These are phyloP conservation scores for Coemansia sp. DNA, from an alignment of 192 early-diverging fungal species.

Conservation along the genomic window DNA sequence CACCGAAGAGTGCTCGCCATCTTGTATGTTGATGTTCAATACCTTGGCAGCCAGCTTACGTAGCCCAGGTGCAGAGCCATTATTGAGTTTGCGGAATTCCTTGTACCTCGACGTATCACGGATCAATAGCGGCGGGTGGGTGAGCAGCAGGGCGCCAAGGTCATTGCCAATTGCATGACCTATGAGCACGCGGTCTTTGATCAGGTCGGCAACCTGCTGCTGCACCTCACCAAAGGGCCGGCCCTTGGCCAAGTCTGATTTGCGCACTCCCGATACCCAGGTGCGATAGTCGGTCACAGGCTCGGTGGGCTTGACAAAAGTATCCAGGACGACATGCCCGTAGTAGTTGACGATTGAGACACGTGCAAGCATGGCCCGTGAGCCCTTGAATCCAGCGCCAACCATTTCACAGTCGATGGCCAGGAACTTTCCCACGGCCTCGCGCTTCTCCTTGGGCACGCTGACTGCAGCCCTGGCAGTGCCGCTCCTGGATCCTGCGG, in stretches of 20 bases:
- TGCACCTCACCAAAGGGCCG: slow-evolving; percentile 77
- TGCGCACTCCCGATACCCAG: slow-evolving; percentile 86
- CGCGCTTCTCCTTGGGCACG: slow-evolving; percentile 20
- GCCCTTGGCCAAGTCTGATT: slow-evolving; percentile 61
- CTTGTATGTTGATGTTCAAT: slow-evolving; percentile 80
- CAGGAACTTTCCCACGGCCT: slow-evolving; percentile 74
- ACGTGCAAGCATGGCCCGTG: slow-evolving; percentile 80
- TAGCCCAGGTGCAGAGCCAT: slow-evolving; percentile 67
- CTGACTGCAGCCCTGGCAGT: neutral
- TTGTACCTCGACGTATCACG: slow-evolving; percentile 83
- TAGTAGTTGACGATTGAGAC: slow-evolving; percentile 94
- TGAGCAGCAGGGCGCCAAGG: slow-evolving; percentile 73
- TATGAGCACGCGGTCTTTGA: slow-evolving; percentile 82
- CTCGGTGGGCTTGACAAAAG: slow-evolving; percentile 79
- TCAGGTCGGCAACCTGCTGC: slow-evolving; percentile 69
- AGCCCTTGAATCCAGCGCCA: slow-evolving; percentile 83
- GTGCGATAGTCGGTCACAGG: slow-evolving; percentile 92
- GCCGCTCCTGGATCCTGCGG: neutral
- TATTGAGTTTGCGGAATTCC: slow-evolving; percentile 64
- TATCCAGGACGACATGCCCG: slow-evolving; percentile 81
- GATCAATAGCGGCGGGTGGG: slow-evolving; percentile 71
- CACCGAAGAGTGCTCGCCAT: slow-evolving; percentile 83
- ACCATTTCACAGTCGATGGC: slow-evolving; percentile 99
- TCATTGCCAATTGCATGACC: slow-evolving; percentile 93
- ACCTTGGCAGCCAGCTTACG: slow-evolving; percentile 70